Percentiles rank a stretch among this genome's conserved stretches.
phyloP scores from a whole-genome alignment of 371 early-diverging fungal species.

The Rhizopus delemar region DNA sequence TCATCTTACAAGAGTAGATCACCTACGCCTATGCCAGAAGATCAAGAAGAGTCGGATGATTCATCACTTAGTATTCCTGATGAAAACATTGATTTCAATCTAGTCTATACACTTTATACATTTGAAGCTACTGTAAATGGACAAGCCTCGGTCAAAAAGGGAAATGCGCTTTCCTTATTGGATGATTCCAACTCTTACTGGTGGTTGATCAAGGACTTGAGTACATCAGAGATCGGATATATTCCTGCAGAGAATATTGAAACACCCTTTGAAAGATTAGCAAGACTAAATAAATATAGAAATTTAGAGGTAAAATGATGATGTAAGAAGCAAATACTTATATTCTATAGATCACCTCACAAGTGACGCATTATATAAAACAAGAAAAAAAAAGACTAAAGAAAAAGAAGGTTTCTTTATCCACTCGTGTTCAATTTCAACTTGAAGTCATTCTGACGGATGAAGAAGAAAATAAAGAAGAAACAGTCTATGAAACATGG shows the following conservation, averaged over 20 bases:
- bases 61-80: slow-evolving; percentile 33
- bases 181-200: slow-evolving; percentile 92
- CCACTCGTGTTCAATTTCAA: slow-evolving; percentile 22
- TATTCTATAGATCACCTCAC: not conserved
- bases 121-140: slow-evolving; percentile 90
- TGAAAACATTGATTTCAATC: slow-evolving; percentile 34
- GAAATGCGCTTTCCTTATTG: slow-evolving; percentile 79
- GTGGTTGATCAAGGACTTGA: slow-evolving; percentile 89
- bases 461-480: slow-evolving; percentile 27
- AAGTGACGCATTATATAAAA: not conserved
- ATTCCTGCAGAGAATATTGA: slow-evolving; percentile 94
- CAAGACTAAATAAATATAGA: slow-evolving; percentile 84
- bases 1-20: not conserved
- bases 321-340: not conserved
- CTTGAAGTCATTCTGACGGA: slow-evolving; percentile 23
- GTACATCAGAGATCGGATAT: slow-evolving; percentile 84
- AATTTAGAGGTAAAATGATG: slow-evolving; percentile 56
- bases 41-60: slow-evolving; percentile 12
- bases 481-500: slow-evolving; percentile 28
- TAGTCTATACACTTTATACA: slow-evolving; percentile 86
- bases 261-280: slow-evolving; percentile 84
- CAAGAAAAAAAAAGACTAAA: not conserved
- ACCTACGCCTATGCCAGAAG: not conserved
- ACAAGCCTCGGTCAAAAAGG: slow-evolving; percentile 84
- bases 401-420: slow-evolving; percentile 18